Base-by-base conservation (phyloP, 202 grass and related monocot species). In the Bolboschoenoplectus hybrid region DNA sequence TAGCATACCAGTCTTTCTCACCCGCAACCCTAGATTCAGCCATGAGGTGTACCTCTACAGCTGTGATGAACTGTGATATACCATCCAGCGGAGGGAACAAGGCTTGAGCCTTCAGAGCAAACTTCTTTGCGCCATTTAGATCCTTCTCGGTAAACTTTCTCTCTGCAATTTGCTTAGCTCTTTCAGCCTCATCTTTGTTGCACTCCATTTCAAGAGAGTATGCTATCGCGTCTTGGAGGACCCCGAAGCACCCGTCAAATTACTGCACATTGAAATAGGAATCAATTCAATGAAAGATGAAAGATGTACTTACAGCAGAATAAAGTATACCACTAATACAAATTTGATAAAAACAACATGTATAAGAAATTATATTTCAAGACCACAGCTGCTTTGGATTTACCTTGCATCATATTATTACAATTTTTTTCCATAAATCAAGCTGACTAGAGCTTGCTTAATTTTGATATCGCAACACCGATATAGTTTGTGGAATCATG, bases 1-100 rank as follows among this genome's bases (percentile, higher is more conserved):
- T 92, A 39, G 91, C 86, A 79, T 97, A 97, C 94, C 92, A 97
- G 41, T 97, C 92, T 39, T 89, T 94, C 36, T 92, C 92, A 40
- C 86, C 92, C 65, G 71, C 40, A 80, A 86, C 38, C 76, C 81
- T 89, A 74, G 62, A 56, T 79, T 97, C 90, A 0, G 91, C 80
- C 66, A 81, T 87, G 81, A 97, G 84, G 78, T 94, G 89, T 57
- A 97, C 50, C 45, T 97, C 89, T 26, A 97, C 68, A 82, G 85
- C 91, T 74, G 89, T 34, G 19, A 91, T 79, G 85, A 94, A 79
- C 68, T 94, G 89, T 82, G 1, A 64, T 51, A 97, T 81, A 16
- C 92, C 95, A 36, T 94, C 92, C 9, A 97, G 85, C 17, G 36
- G 85, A 58, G 95, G 95, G 86, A 90, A 97, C 69, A 97, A 90